These are phyloP conservation scores for Bathelium albidoporum DNA, from an alignment of 495 filamentous ascomycete species.

Conservation along the genomic window DNA sequence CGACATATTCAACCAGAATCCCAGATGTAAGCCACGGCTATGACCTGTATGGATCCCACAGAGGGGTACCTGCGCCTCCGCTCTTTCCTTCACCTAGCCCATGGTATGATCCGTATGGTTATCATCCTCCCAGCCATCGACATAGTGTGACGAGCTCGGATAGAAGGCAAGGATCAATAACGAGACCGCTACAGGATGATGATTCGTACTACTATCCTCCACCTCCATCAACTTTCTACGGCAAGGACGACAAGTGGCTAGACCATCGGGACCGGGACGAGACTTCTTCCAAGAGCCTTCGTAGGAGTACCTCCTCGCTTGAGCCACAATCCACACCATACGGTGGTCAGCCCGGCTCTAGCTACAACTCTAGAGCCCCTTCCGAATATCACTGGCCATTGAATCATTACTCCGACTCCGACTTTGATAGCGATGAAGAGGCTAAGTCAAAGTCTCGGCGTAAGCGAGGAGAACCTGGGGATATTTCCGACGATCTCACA, in stretches of 20 bases:
- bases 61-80: background rate
- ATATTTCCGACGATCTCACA: background rate
- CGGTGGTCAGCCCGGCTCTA: background rate
- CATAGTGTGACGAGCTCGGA: background rate
- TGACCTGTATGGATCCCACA: background rate
- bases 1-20: background rate
- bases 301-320: background rate
- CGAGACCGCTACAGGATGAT: background rate
- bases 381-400: background rate
- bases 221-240: background rate
- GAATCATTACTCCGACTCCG: background rate
- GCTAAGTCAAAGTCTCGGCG: background rate
- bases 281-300: background rate
- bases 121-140: background rate
- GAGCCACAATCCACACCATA: background rate
- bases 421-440: background rate
- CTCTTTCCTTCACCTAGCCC: background rate
- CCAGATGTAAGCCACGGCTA: background rate
- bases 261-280: background rate
- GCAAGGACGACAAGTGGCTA: background rate
- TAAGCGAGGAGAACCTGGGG: background rate
- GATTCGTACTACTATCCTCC: background rate
- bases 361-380: background rate
- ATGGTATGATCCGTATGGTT: background rate
- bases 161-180: background rate